Conservation (phyloP, 805 yeast genomes). For the Candida dendrica region DNA sequence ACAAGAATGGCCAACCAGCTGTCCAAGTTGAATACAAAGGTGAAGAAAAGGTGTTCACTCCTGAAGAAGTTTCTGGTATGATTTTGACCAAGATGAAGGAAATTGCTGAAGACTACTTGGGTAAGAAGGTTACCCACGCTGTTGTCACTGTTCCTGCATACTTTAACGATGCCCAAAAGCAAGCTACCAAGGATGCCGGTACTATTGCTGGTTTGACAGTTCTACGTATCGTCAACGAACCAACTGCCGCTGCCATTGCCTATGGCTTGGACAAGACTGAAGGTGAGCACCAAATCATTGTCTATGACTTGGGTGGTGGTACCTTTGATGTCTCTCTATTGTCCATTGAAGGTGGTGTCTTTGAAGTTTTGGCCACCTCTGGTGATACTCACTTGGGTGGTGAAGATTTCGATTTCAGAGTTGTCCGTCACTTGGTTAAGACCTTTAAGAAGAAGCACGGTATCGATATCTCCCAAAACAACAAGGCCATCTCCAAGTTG, state of each 20-base stretch:
- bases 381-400: constrained; percentile 91
- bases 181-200: constrained; percentile 98
- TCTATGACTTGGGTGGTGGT: constrained; percentile 98
- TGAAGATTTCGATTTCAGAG: constrained; percentile 97
- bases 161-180: constrained; percentile 97
- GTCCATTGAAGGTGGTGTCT: constrained; percentile 92
- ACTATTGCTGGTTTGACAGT: constrained; percentile 93
- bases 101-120: constrained; percentile 84
- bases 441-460: constrained; percentile 99
- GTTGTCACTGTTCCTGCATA: constrained; percentile 96
- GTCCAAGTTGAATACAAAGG: constrained; percentile 86
- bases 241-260: constrained; percentile 98
- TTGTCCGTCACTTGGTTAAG: constrained; percentile 85
- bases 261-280: constrained; percentile 80
- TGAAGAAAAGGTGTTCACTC: constrained; percentile 79
- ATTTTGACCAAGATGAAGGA: constrained; percentile 87
- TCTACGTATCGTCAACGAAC: constrained; percentile 91
- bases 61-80: constrained; percentile 95
- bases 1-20: constrained; percentile 79
- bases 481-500: constrained; percentile 92
- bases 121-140: constrained; percentile 77
- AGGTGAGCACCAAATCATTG: constrained; percentile 81
- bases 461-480: no score
- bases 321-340: constrained; percentile 95
- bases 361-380: constrained; percentile 91